Conservation (phyloP, 345 rosid species). For the Syzygium aromaticum region DNA sequence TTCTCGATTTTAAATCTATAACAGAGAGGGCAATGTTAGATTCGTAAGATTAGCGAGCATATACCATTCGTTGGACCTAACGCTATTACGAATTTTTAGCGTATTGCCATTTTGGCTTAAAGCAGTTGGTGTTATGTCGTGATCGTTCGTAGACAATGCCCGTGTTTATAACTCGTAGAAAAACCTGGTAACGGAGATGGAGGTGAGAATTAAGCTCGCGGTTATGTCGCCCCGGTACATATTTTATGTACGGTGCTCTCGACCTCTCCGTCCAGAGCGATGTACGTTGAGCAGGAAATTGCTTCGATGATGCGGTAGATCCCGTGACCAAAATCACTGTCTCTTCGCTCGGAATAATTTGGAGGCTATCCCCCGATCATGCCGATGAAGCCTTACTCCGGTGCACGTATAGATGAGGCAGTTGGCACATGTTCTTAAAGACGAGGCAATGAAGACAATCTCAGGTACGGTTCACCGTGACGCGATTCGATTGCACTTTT, state of each 20-base stretch:
- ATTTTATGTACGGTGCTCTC: not conserved
- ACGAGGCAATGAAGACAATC: not conserved
- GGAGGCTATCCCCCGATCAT: not conserved
- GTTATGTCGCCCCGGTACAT: fast-evolving
- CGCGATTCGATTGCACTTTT: not conserved
- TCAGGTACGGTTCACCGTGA: not conserved
- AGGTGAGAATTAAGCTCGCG: fast-evolving
- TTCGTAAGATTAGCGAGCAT: not conserved
- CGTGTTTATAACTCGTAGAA: not conserved
- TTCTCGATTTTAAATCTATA: not conserved
- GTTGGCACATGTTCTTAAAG: not conserved
- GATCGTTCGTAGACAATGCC: not conserved
- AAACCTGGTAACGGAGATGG: fast-evolving
- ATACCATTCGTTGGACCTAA: fast-evolving
- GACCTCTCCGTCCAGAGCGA: not conserved
- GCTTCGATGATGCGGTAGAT: fast-evolving
- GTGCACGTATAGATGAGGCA: not conserved
- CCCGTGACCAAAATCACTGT: fast-evolving
- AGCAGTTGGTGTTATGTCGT: not conserved
- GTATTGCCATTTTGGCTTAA: not conserved
- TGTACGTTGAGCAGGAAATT: not conserved
- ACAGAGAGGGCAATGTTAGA: not conserved
- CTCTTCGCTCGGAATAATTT: not conserved
- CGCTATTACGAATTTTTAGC: not conserved
- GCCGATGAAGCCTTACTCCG: not conserved